phyloP scores from a whole-genome alignment of 2,329 filamentous ascomycete genomes.

The Clonostachys solani region DNA sequence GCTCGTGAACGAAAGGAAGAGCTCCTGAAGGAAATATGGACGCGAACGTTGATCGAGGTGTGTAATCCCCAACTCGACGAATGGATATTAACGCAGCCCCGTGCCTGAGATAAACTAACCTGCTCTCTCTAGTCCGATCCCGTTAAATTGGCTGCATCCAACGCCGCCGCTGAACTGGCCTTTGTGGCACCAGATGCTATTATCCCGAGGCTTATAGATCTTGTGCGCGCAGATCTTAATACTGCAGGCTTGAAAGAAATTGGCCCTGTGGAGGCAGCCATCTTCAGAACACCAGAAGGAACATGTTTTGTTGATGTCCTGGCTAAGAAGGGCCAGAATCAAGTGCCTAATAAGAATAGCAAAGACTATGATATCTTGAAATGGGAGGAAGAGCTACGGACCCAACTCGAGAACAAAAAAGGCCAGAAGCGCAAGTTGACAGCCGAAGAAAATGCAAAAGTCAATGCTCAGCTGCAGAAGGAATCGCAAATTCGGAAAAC shows the following conservation, averaged over 20 bases:
- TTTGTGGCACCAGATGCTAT: slow-evolving; percentile 87
- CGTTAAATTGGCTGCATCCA: slow-evolving; percentile 69
- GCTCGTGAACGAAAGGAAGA: slow-evolving; percentile 58
- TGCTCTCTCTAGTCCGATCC: slow-evolving; percentile 15
- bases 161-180: slow-evolving; percentile 82
- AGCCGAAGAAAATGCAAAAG: slow-evolving; percentile 81
- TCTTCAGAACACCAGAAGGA: slow-evolving; percentile 86
- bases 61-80: too few species aligned
- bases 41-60: slow-evolving; percentile 42
- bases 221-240: slow-evolving; percentile 72
- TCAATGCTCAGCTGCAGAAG: slow-evolving; percentile 86
- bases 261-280: slow-evolving; percentile 85
- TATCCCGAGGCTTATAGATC: slow-evolving; percentile 68
- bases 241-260: slow-evolving; percentile 64
- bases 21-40: slow-evolving; percentile 64
- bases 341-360: slow-evolving; percentile 76
- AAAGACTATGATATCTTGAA: slow-evolving; percentile 96
- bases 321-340: slow-evolving; percentile 70
- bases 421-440: slow-evolving; percentile 88
- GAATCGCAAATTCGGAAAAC: slow-evolving; percentile 73
- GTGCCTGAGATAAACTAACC: not conserved
- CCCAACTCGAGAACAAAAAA: slow-evolving; percentile 88
- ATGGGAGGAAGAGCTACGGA: slow-evolving; percentile 91
- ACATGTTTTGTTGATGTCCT: slow-evolving; percentile 88
- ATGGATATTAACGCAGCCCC: slow-evolving; percentile 37